These are phyloP conservation scores for Trichoderma koningii DNA, from an alignment of 2,329 filamentous ascomycete genomes.

Conservation along the genomic window DNA sequence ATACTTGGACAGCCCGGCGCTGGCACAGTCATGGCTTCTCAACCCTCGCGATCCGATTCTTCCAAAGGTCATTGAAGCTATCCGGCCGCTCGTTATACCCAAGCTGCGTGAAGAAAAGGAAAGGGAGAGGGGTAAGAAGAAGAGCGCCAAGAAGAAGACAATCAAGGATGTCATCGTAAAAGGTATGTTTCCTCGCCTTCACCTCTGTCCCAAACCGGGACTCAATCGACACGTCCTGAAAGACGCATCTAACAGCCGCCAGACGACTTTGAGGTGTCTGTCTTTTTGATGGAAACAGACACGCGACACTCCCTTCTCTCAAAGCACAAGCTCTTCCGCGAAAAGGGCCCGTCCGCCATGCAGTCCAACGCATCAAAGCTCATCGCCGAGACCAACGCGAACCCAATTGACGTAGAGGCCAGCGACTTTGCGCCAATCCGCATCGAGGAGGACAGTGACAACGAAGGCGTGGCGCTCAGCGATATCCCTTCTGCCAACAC, in stretches of 20 bases:
- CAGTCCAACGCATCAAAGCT: slow-evolving; percentile 65
- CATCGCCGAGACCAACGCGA: slow-evolving; percentile 57
- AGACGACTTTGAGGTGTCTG: slow-evolving; percentile 95
- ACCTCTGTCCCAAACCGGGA: not conserved
- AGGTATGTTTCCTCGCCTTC: slow-evolving; percentile 54
- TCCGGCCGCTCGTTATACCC: slow-evolving; percentile 83
- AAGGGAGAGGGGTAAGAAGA: slow-evolving; percentile 58
- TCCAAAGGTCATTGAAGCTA: slow-evolving; percentile 77
- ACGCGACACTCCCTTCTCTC: slow-evolving; percentile 84
- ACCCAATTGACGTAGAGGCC: slow-evolving; percentile 56
- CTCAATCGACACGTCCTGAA: not conserved
- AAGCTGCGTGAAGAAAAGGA: slow-evolving; percentile 87
- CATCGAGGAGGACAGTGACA: slow-evolving; percentile 54
- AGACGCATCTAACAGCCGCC: slow-evolving; percentile 30
- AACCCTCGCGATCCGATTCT: slow-evolving; percentile 75
- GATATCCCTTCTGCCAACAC: slow-evolving; percentile 40
- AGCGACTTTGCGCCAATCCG: slow-evolving; percentile 40
- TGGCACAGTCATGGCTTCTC: slow-evolving; percentile 81
- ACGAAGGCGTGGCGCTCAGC: slow-evolving; percentile 37
- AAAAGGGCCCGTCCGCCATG: slow-evolving; percentile 55
- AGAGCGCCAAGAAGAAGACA: slow-evolving; percentile 70
- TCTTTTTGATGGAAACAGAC: slow-evolving; percentile 85
- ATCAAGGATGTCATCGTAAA: slow-evolving; percentile 86
- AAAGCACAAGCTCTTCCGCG: slow-evolving; percentile 77
- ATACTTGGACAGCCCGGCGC: slow-evolving; percentile 87